Percentiles rank a stretch among this genome's conserved stretches.
Conservation (phyloP, 306 rosid species). For the Rosa rugosa region DNA sequence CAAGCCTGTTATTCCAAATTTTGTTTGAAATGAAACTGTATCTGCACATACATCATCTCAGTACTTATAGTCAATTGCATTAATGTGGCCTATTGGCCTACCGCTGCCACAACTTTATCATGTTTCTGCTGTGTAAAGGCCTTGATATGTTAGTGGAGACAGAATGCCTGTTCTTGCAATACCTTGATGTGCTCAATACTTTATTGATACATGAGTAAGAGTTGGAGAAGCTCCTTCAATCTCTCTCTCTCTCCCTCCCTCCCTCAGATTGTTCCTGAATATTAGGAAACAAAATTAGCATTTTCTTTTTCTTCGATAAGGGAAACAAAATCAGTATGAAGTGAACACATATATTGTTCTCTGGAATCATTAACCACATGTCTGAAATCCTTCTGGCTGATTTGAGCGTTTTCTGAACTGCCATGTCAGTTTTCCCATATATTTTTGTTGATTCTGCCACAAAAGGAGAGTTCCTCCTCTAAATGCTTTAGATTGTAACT, state of each 20-base stretch:
- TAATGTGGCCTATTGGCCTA: background rate
- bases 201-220: background rate
- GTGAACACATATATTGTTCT: no score
- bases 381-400: no score
- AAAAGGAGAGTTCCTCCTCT: no score
- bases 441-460: no score
- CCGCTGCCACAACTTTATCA: background rate
- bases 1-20: background rate
- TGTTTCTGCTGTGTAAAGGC: background rate
- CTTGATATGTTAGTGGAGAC: background rate
- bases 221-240: no score
- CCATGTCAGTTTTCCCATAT: no score
- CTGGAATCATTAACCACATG: no score
- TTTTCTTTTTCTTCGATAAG: no score
- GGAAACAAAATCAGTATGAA: no score
- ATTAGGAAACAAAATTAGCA: background rate
- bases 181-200: background rate
- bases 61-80: background rate
- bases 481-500: background rate
- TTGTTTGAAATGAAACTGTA: background rate
- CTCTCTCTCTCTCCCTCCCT: no score
- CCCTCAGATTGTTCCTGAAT: no score
- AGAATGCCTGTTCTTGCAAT: background rate
- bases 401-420: no score
- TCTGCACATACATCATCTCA: background rate